phyloP scores from a whole-genome alignment of 2,329 filamentous ascomycete species.

The Bertia moriformis region DNA sequence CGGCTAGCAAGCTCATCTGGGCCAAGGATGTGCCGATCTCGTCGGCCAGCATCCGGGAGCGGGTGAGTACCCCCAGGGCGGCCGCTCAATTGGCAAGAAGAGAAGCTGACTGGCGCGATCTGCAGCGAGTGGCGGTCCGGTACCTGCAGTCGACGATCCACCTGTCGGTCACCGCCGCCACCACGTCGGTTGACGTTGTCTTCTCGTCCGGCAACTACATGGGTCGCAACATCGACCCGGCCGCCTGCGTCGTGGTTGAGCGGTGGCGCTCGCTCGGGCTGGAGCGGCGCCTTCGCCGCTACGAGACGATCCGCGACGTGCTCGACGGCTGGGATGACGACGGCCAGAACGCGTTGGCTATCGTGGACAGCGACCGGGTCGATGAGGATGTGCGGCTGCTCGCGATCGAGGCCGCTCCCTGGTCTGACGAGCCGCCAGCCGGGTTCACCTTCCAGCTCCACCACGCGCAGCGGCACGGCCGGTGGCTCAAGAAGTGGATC shows the following conservation, averaged over 20 bases:
- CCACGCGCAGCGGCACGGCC: constrained; percentile 67
- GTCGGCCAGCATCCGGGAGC: background rate
- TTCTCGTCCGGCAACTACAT: constrained; percentile 49
- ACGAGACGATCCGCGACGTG: constrained; percentile 74
- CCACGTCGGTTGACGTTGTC: constrained; percentile 61
- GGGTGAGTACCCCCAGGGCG: background rate
- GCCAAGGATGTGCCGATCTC: background rate
- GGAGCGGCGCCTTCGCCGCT: constrained; percentile 68
- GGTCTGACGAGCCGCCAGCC: constrained; percentile 38
- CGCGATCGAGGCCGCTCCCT: constrained; percentile 48
- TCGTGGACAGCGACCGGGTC: constrained; percentile 43
- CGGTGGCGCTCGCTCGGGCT: constrained; percentile 62
- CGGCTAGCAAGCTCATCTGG: constrained; percentile 1
- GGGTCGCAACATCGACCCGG: constrained; percentile 46
- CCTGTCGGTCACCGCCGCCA: constrained; percentile 61
- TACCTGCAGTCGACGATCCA: constrained; percentile 56
- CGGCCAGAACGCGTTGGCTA: constrained; percentile 57
- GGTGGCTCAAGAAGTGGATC: constrained; percentile 77
- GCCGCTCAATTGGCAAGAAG: no score
- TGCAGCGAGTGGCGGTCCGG: constrained; percentile 54
- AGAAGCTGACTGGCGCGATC: background rate
- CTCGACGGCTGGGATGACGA: constrained; percentile 89
- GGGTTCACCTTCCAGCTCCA: constrained; percentile 61
- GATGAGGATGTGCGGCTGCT: constrained; percentile 43
- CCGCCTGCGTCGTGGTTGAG: constrained; percentile 61